These are phyloP conservation scores for Leptosphaerulina australis DNA, from an alignment of 2,329 filamentous ascomycete genomes.

Conservation along the genomic window DNA sequence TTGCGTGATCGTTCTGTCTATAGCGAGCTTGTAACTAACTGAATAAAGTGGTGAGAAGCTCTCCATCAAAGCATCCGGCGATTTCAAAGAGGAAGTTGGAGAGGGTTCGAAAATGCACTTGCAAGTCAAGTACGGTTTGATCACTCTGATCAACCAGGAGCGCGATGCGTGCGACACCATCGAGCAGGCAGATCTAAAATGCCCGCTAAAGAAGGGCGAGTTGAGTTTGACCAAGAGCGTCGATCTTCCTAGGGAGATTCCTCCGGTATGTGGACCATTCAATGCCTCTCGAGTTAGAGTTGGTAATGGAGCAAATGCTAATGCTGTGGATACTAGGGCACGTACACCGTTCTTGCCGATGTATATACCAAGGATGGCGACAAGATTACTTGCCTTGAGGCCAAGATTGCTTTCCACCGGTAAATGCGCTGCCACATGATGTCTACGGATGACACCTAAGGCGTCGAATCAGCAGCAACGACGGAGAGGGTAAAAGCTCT, in stretches of 20 bases:
- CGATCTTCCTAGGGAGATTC: constrained; percentile 83
- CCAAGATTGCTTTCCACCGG: constrained; percentile 67
- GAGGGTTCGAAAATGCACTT: constrained; percentile 82
- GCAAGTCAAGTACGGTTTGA: constrained; percentile 91
- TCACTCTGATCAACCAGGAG: constrained; percentile 80
- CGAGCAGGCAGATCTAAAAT: constrained; percentile 83
- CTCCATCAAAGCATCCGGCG: constrained; percentile 77
- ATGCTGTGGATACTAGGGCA: constrained; percentile 64
- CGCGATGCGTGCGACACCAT: constrained; percentile 90
- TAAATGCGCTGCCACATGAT: constrained; percentile 33
- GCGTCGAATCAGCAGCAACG: constrained; percentile 2
- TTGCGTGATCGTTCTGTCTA: too few relatives aligned
- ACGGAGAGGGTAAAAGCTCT: not conserved
- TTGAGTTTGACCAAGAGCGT: constrained; percentile 79
- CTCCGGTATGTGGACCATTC: constrained; percentile 85
- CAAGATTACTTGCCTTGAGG: constrained; percentile 85
- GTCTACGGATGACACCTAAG: constrained; percentile 9
- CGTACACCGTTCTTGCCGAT: constrained; percentile 86
- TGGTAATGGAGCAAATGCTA: not conserved
- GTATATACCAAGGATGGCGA: constrained; percentile 75
- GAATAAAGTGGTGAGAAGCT: constrained; percentile 73
- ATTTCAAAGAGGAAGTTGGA: constrained; percentile 72
- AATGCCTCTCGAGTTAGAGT: too few relatives aligned
- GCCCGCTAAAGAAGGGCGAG: constrained; percentile 82
- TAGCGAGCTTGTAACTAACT: too few relatives aligned